Percentiles rank a stretch among this genome's conserved stretches.
phyloP scores from a whole-genome alignment of 441 rosid genomes.

The Pelargonium cotyledonis region DNA sequence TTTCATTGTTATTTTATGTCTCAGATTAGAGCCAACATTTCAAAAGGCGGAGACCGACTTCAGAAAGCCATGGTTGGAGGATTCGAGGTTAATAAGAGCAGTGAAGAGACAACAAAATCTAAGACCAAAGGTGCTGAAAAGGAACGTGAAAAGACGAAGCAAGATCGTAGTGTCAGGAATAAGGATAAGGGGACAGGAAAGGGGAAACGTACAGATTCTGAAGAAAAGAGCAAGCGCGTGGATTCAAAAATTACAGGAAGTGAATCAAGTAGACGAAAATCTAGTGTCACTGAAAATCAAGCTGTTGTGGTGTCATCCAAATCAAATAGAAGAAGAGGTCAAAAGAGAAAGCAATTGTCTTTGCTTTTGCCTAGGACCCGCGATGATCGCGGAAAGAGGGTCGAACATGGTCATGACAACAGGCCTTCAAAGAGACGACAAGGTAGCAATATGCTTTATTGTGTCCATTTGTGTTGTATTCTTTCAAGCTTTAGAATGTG shows the following conservation, averaged over 20 bases:
- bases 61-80: constrained; percentile 12
- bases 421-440: constrained; percentile 9
- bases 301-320: constrained; percentile 11
- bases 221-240: constrained; percentile 13
- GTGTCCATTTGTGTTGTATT: not conserved
- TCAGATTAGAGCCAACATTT: constrained; percentile 24
- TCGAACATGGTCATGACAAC: not conserved
- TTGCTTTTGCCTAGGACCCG: not conserved
- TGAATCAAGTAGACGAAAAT: constrained; percentile 7
- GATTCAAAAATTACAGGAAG: constrained; percentile 10
- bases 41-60: constrained; percentile 13
- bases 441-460: constrained; percentile 15
- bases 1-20: constrained; percentile 11
- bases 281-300: constrained; percentile 8
- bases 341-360: constrained; percentile 5
- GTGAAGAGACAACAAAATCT: constrained; percentile 4
- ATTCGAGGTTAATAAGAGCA: constrained; percentile 8
- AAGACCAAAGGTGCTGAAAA: constrained; percentile 10
- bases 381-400: constrained; percentile 15
- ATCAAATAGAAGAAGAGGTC: not conserved
- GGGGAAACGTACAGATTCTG: not conserved
- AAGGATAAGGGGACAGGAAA: constrained; percentile 6
- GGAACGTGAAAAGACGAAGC: not conserved
- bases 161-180: not conserved
- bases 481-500: not conserved